Conservation (phyloP, 768 basidiomycete genomes). For the Suillus paluster region DNA sequence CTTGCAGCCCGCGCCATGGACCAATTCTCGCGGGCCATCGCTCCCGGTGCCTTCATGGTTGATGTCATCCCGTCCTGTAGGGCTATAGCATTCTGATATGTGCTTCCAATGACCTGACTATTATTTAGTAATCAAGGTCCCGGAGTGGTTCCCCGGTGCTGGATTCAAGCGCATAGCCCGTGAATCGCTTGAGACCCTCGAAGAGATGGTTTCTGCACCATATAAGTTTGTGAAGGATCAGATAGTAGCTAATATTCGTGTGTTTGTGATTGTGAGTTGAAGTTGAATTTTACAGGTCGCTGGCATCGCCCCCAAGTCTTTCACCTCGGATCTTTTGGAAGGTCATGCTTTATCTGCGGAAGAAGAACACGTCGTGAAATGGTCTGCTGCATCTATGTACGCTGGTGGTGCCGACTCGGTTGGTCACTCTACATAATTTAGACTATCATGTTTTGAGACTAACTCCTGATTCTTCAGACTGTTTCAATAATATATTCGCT, state of each 20-base stretch:
- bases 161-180: constrained; percentile 35
- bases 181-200: too few relatives aligned
- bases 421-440: not conserved
- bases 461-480: constrained; percentile 15
- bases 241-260: too few relatives aligned
- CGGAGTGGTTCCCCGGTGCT: constrained; percentile 52
- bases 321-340: not conserved
- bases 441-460: not conserved
- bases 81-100: constrained; percentile 31
- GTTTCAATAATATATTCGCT: constrained; percentile 34
- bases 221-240: too few relatives aligned
- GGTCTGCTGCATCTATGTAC: constrained; percentile 6
- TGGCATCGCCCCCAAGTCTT: too few relatives aligned
- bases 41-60: constrained; percentile 51
- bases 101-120: constrained; percentile 27
- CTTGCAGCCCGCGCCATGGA: constrained; percentile 28
- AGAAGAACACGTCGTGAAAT: not conserved
- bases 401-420: constrained; percentile 27
- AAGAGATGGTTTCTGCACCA: too few relatives aligned
- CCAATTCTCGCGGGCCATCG: constrained; percentile 31
- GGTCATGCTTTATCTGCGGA: not conserved
- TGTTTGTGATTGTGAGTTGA: too few relatives aligned
- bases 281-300: too few relatives aligned
- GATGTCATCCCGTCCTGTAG: constrained; percentile 43
- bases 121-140: constrained; percentile 47